Conservation (phyloP, 306 rosid species). For the Astragalus membranaceus region DNA sequence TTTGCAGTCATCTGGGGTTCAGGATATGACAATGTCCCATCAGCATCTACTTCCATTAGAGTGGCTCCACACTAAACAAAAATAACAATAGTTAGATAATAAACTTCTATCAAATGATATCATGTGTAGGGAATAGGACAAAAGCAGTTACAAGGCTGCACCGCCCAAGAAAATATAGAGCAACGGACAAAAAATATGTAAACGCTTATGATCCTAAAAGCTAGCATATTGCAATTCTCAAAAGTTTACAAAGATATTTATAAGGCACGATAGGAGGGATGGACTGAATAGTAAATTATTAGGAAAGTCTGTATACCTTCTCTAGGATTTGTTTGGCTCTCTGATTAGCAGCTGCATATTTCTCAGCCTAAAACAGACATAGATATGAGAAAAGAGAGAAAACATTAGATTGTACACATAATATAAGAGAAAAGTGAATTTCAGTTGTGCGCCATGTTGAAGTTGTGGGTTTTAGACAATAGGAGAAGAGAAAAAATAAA, state of each 20-base stretch:
- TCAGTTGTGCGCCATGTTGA: background rate
- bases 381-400: background rate
- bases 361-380: slow-evolving; percentile 42
- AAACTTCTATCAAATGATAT: slow-evolving; percentile 15
- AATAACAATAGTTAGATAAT: slow-evolving; percentile 1
- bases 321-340: slow-evolving; percentile 62
- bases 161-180: background rate
- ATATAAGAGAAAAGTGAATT: slow-evolving; percentile 2
- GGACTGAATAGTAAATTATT: background rate
- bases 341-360: slow-evolving; percentile 62
- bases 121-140: background rate
- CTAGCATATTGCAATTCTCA: background rate
- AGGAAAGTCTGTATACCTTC: slow-evolving; percentile 44
- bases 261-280: background rate
- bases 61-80: slow-evolving; percentile 60
- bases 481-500: background rate
- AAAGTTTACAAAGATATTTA: background rate
- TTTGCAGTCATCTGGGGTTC: slow-evolving; percentile 44
- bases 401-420: background rate
- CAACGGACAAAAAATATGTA: background rate
- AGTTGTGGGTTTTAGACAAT: background rate
- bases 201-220: background rate
- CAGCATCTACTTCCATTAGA: slow-evolving; percentile 69
- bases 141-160: background rate
- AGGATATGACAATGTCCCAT: slow-evolving; percentile 73